Percentiles rank a stretch among this genome's conserved stretches.
These are phyloP conservation scores for Fusarium tupiense DNA, from an alignment of 2,329 filamentous ascomycete species.

Conservation along the genomic window DNA sequence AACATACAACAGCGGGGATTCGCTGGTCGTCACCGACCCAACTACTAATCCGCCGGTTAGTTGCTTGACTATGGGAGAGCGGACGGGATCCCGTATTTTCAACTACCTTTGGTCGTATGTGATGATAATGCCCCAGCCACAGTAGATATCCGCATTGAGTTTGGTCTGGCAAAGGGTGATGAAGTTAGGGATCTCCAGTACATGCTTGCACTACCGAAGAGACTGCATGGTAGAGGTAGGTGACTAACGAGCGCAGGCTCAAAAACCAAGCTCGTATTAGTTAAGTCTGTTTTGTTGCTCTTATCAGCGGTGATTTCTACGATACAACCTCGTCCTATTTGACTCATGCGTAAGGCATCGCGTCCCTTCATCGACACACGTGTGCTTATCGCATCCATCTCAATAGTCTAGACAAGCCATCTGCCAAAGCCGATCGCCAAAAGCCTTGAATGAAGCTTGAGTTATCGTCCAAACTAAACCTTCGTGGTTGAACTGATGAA, in stretches of 20 bases:
- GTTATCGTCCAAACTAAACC: neutral
- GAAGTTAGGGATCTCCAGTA: neutral
- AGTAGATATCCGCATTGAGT: rapidly evolving
- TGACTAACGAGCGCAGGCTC: neutral
- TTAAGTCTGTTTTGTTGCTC: neutral
- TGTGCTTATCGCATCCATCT: neutral
- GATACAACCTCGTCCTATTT: neutral
- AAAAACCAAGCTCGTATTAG: neutral
- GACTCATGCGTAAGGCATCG: neutral
- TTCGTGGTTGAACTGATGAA: constrained; percentile 28
- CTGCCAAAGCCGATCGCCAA: neutral
- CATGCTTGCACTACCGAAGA: neutral
- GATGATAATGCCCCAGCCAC: rapidly evolving
- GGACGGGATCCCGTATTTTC: constrained; percentile 6
- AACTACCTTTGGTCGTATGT: constrained; percentile 1
- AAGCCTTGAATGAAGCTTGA: neutral
- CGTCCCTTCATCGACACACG: constrained; percentile 8
- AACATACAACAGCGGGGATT: constrained; percentile 8
- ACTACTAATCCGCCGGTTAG: neutral
- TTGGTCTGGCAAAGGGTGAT: rapidly evolving
- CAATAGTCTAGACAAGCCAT: neutral
- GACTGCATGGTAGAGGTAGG: neutral
- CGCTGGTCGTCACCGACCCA: neutral
- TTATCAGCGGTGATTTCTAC: neutral
- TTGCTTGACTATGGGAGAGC: constrained; percentile 1